Base-by-base conservation (phyloP, 108 stramenopile genomes). In the Aureococcus anophagefferens region DNA sequence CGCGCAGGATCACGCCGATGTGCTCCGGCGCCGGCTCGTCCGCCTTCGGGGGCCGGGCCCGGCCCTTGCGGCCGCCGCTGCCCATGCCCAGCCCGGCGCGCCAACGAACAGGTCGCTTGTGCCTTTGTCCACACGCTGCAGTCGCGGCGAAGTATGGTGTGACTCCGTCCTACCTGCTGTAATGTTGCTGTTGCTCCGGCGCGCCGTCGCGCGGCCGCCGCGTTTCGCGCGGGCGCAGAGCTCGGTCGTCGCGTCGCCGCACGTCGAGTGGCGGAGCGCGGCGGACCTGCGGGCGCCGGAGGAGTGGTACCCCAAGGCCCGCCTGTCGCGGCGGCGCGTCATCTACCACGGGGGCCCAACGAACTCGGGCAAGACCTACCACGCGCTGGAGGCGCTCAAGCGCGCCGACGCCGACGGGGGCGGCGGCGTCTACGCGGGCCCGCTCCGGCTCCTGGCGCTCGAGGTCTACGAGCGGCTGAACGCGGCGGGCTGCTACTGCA, bases 291-390 rank as follows among this genome's bases (percentile, higher is more conserved):
- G 25, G 51, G 7, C 7, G 51, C 51, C 51, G 21, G 51, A 59
- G 51, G 1, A 28, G 29, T 79, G 81, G 78, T 86, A 84, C 80
- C 80, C 82, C 9, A 32, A 46, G 34, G 77, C 86, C 17, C 36
- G 86, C 18, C 51, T 77, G n/a, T 68, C 75, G 71, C 67, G 63
- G 33, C 62, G 86, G 33, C 74, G 70, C 71, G 87, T 96, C 65
- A 84, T 91, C 36, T 91, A 88, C 78, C 95, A 96, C 81, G 90
- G 81, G 25, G 94, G 93, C 15, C 96, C 94, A 0, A 97, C 96
- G 18, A 97, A 95, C 78, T 89, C 87, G 63, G 96, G 96, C 7
- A 96, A 97, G 73, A 97, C 96, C 30, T 94, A 97, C 74, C 72
- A 80, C 35, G 96, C 96, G 0, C 75, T 97, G 35, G 76, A 90